phyloP scores from a whole-genome alignment of 352 stramenopile genomes.

The Phytophthora litchii region DNA sequence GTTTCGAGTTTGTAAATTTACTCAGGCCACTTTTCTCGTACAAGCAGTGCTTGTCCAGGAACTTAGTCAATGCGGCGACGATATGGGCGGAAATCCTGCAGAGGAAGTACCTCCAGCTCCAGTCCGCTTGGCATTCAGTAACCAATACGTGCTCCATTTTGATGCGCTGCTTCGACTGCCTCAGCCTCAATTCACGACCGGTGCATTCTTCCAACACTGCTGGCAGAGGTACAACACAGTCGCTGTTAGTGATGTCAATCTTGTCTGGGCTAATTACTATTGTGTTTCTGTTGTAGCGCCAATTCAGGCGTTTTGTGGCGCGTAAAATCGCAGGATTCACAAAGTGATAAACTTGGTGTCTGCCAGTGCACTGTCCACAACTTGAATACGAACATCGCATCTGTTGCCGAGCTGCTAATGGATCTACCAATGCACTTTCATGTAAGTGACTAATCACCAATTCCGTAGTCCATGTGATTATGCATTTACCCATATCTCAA shows the following conservation, averaged over 20 bases:
- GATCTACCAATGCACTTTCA: conserved; percentile 67
- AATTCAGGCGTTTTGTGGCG: conserved; percentile 15
- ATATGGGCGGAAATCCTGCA: conserved; percentile 8
- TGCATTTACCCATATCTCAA: conserved; percentile 1
- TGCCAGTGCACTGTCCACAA: conserved; percentile 44
- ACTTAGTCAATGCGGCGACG: conserved; percentile 30
- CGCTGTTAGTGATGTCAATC: too few relatives aligned
- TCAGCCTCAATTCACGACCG: conserved; percentile 36
- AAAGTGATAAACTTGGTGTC: conserved; percentile 34
- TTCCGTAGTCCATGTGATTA: neutral
- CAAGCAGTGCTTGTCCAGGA: conserved; percentile 64
- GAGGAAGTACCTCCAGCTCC: conserved; percentile 12
- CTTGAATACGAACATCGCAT: conserved; percentile 34
- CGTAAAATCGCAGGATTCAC: conserved; percentile 14
- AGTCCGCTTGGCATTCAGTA: conserved; percentile 41
- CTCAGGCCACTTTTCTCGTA: conserved; percentile 54
- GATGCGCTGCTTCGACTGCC: conserved; percentile 49
- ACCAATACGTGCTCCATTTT: conserved; percentile 59
- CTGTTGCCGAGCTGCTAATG: conserved; percentile 55
- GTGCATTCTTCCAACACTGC: conserved; percentile 49
- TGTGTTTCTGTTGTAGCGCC: conserved; percentile 10
- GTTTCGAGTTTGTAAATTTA: conserved; percentile 71
- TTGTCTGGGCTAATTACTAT: too few relatives aligned
- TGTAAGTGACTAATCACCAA: conserved; percentile 32
- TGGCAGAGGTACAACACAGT: conserved; percentile 52